A percentile compares a stretch with the other conserved stretches of the same genome.
Evolutionary conservation across 805 yeast species (phyloP).

Genomic region (Candida adriatica): DNA sequence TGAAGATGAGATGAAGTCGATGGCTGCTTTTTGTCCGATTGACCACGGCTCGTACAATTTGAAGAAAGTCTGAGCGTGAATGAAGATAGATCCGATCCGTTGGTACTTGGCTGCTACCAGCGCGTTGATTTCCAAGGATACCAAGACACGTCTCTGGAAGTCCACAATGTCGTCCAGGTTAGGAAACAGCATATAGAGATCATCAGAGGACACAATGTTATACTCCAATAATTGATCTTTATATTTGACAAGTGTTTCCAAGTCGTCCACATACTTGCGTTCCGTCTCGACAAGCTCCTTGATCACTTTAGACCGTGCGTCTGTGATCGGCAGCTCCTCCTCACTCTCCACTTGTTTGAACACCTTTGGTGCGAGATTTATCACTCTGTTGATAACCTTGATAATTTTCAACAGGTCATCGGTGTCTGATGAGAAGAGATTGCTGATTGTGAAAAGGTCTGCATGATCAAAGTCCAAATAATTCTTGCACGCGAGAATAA

Average conservation of each 20-base stretch:
- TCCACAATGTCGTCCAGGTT: conserved; percentile 78
- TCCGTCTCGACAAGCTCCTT: conserved; percentile 85
- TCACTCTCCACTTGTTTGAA: conserved; percentile 28
- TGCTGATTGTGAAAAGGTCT: conserved; percentile 81
- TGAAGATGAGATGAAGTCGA: conserved; percentile 65
- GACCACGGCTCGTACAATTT: conserved; percentile 93
- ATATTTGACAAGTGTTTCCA: conserved; percentile 67
- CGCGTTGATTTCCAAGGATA: conserved; percentile 86
- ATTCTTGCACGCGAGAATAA: conserved; percentile 77
- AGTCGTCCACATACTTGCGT: conserved; percentile 85
- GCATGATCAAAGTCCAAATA: conserved; percentile 72
- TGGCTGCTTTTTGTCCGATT: conserved; percentile 79
- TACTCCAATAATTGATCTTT: conserved; percentile 58
- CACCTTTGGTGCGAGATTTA: conserved; percentile 43
- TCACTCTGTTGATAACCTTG: conserved; percentile 59
- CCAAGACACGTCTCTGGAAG: conserved; percentile 82
- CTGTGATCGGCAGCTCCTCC: conserved; percentile 30
- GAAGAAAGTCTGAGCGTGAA: conserved; percentile 81
- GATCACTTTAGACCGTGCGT: conserved; percentile 69
- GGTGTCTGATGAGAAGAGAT: conserved; percentile 79
- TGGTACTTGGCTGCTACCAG: conserved; percentile 67
- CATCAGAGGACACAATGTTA: conserved; percentile 70
- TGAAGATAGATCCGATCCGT: conserved; percentile 82
- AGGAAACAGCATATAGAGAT: conserved; percentile 77
- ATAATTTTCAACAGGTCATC: conserved; percentile 71